Percentiles rank a stretch among this genome's conserved stretches.
Evolutionary conservation across 2,329 filamentous ascomycete species (phyloP).

Genomic region (Pseudogymnoascus sp.): DNA sequence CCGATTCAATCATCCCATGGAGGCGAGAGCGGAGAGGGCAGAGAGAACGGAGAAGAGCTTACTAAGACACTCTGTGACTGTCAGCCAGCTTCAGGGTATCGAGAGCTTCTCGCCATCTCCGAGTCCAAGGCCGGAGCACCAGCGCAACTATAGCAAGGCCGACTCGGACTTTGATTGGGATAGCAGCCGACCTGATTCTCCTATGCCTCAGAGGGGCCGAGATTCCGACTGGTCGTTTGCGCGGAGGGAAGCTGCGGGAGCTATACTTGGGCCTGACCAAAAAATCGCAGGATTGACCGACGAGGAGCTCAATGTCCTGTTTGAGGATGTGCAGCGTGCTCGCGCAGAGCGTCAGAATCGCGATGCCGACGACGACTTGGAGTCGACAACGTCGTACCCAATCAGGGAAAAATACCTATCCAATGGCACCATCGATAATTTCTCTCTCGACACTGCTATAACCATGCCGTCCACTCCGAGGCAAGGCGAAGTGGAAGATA

Average conservation of each 20-base stretch:
- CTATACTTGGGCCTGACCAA: conserved; percentile 82
- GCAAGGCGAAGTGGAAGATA: conserved; percentile 66
- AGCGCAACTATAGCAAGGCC: conserved; percentile 69
- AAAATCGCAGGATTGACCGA: conserved; percentile 85
- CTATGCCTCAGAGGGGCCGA: conserved; percentile 59
- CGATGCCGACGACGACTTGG: conserved; percentile 80
- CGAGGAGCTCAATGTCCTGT: conserved; percentile 85
- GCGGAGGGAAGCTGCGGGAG: conserved; percentile 82
- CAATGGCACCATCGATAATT: conserved; percentile 88
- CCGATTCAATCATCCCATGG: conserved; percentile 94
- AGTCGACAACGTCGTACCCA: conserved; percentile 81
- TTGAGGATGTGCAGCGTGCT: conserved; percentile 87
- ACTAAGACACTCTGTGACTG: conserved; percentile 70
- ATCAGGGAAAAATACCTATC: conserved; percentile 92
- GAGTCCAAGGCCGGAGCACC: conserved; percentile 56
- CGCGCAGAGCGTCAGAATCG: conserved; percentile 67
- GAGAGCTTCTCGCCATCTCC: conserved; percentile 50
- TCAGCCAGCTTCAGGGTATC: conserved; percentile 40
- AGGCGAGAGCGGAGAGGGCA: conserved; percentile 84
- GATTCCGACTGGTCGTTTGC: conserved; percentile 96
- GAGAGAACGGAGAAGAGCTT: conserved; percentile 58
- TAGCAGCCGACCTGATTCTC: conserved; percentile 71
- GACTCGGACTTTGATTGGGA: conserved; percentile 62
- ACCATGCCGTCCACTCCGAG: conserved; percentile 92
- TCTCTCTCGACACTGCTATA: conserved; percentile 86